A percentile compares a stretch with the other conserved stretches of the same genome.
Evolutionary conservation across 1,284 basidiomycete species (phyloP).

Genomic region (Ceratobasidium sp.): DNA sequence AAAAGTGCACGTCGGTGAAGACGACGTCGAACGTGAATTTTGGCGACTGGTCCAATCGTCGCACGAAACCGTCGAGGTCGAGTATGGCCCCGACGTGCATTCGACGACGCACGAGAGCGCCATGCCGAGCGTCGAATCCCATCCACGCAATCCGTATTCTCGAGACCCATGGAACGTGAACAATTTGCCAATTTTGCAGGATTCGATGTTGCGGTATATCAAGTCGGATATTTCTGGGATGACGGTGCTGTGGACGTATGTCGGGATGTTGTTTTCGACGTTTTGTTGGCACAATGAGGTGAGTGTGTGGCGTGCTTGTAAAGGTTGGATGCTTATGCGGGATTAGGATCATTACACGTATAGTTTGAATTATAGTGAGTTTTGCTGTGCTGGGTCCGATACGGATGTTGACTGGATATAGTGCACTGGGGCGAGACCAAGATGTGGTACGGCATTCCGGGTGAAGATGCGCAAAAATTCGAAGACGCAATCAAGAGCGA

Average conservation of each 20-base stretch:
- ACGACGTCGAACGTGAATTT: constrained; percentile 95
- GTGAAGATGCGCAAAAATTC: constrained; percentile 93
- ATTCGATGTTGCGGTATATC: constrained; percentile 92
- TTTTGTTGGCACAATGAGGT: constrained; percentile 99
- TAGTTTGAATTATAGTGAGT: constrained; percentile 92
- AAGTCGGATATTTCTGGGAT: constrained; percentile 99
- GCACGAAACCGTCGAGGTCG: constrained; percentile 94
- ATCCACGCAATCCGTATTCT: constrained; percentile 88
- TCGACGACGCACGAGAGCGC: constrained; percentile 98
- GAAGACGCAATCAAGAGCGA: constrained; percentile 95
- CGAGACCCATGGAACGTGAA: constrained; percentile 98
- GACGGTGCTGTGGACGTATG: constrained; percentile 99
- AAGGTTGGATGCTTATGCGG: background rate
- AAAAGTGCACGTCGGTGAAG: constrained; percentile 79
- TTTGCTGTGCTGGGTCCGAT: constrained; percentile 47
- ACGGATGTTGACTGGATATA: constrained; percentile 57
- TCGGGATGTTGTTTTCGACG: constrained; percentile 99
- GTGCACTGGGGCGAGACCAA: constrained; percentile 99
- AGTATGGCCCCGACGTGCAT: constrained; percentile 99
- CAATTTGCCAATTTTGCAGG: constrained; percentile 91
- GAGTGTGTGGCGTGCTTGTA: constrained; percentile 46
- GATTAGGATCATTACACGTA: constrained; percentile 95
- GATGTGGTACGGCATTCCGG: constrained; percentile 99
- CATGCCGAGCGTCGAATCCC: constrained; percentile 94
- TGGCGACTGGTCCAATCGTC: constrained; percentile 95